phyloP scores from a whole-genome alignment of 805 yeast species.

The Kodamaea restingae region DNA sequence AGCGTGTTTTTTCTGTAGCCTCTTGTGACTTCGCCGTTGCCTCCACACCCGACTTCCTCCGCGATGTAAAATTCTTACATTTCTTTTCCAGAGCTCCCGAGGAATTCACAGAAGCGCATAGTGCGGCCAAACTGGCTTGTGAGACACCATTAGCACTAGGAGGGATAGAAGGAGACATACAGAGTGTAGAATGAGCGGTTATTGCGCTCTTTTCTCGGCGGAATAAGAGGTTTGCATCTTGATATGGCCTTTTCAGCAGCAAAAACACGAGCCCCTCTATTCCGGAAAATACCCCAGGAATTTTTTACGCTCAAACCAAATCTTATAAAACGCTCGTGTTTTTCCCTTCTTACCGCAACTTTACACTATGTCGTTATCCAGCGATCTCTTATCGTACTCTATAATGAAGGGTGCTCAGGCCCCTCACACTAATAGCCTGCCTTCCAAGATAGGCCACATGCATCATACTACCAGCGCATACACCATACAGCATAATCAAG shows the following conservation, averaged over 20 bases:
- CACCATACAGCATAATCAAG: background rate
- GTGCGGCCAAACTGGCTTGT: too few species aligned
- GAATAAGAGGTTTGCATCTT: too few species aligned
- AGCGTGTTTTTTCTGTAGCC: too few species aligned
- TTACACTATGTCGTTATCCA: slow-evolving; percentile 20
- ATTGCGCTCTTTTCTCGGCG: too few species aligned
- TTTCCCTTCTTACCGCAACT: background rate
- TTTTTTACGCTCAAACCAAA: slow-evolving; percentile 3
- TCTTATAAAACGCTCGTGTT: slow-evolving; percentile 1
- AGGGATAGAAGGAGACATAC: too few species aligned
- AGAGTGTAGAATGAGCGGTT: too few species aligned
- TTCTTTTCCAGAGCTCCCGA: background rate
- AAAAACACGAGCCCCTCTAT: background rate
- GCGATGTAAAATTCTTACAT: background rate
- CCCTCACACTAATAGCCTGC: background rate
- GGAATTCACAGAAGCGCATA: background rate
- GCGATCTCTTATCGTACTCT: slow-evolving; percentile 38
- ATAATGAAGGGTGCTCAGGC: slow-evolving; percentile 25
- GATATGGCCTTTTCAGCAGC: too few species aligned
- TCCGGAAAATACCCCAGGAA: slow-evolving; percentile 7
- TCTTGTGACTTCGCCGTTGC: background rate
- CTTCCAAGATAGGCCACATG: slow-evolving; percentile 3
- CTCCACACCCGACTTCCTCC: slow-evolving; percentile 2
- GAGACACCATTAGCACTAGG: too few species aligned
- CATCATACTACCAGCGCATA: background rate